phyloP scores from a whole-genome alignment of 169 alveolate species.

The Cystoisospora suis region DNA sequence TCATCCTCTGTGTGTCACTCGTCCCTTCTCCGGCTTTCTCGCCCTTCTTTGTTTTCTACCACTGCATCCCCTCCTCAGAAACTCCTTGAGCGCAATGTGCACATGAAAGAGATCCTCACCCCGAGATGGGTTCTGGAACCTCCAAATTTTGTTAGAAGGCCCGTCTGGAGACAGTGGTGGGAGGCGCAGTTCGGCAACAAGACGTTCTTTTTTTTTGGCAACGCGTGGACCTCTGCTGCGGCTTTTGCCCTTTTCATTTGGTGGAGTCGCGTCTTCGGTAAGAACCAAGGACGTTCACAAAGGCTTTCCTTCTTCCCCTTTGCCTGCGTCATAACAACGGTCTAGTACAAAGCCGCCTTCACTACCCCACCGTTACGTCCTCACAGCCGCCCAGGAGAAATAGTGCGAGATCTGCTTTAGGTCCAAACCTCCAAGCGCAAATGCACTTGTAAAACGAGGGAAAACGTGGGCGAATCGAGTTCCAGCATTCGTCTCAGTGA shows the following conservation, averaged over 20 bases:
- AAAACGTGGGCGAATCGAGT: too few relatives aligned
- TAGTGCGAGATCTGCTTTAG: too few relatives aligned
- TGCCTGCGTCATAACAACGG: too few relatives aligned
- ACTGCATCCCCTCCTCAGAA: neutral
- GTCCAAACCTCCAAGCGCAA: too few relatives aligned
- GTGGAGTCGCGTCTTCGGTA: conserved; percentile 83
- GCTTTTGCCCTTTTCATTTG: conserved; percentile 83
- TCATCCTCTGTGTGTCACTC: too few relatives aligned
- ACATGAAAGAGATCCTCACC: conserved; percentile 73
- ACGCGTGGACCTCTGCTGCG: conserved; percentile 88
- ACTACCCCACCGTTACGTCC: too few relatives aligned
- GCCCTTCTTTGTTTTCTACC: neutral
- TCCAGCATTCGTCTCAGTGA: too few relatives aligned
- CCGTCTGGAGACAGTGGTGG: conserved; percentile 83
- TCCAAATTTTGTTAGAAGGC: conserved; percentile 84
- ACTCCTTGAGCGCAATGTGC: conserved; percentile 69
- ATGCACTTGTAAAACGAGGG: too few relatives aligned
- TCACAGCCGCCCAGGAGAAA: too few relatives aligned
- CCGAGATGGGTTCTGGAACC: conserved; percentile 85
- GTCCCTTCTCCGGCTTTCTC: neutral
- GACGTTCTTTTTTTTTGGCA: conserved; percentile 82
- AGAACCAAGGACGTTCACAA: neutral
- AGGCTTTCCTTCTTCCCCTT: neutral
- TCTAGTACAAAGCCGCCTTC: too few relatives aligned
- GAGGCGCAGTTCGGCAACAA: conserved; percentile 85